These are phyloP conservation scores for Tricholomella constricta DNA, from an alignment of 768 basidiomycete genomes.

Conservation along the genomic window DNA sequence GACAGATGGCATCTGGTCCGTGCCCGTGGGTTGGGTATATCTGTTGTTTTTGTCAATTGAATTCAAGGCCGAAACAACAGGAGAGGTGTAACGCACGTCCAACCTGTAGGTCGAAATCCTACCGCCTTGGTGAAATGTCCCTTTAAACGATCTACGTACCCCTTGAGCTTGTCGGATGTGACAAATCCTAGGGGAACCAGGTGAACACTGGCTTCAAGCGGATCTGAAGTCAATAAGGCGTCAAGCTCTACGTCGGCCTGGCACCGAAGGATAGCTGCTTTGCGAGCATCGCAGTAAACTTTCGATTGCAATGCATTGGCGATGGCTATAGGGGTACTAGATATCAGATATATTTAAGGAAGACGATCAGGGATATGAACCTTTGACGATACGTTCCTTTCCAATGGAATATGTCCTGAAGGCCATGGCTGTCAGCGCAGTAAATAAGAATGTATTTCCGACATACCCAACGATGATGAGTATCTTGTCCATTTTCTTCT, in stretches of 20 bases:
- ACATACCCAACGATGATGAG: conserved; percentile 76
- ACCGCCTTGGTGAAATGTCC: conserved; percentile 70
- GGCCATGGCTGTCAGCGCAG: neutral
- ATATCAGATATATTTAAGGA: neutral
- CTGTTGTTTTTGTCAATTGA: conserved; percentile 43
- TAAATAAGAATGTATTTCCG: neutral
- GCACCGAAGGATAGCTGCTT: conserved; percentile 80
- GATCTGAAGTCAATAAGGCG: conserved; percentile 73
- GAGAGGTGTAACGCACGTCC: conserved; percentile 68
- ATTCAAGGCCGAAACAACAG: neutral
- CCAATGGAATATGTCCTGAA: conserved; percentile 97
- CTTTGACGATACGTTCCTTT: conserved; percentile 97
- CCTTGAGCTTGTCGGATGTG: conserved; percentile 72
- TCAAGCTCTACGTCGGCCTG: conserved; percentile 85
- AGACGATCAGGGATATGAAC: conserved; percentile 35
- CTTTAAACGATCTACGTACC: conserved; percentile 75
- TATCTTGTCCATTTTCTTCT: conserved; percentile 37
- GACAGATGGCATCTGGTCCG: conserved; percentile 63
- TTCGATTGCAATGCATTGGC: conserved; percentile 80
- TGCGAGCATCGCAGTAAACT: conserved; percentile 87
- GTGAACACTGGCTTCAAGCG: conserved; percentile 79
- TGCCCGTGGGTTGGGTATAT: conserved; percentile 66
- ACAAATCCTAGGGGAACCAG: conserved; percentile 79
- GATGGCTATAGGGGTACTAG: conserved; percentile 55
- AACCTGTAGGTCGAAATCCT: conserved; percentile 93